Evolutionary conservation across 768 basidiomycete species (phyloP).

Genomic region (Chalciporus pseudorubinellus): DNA sequence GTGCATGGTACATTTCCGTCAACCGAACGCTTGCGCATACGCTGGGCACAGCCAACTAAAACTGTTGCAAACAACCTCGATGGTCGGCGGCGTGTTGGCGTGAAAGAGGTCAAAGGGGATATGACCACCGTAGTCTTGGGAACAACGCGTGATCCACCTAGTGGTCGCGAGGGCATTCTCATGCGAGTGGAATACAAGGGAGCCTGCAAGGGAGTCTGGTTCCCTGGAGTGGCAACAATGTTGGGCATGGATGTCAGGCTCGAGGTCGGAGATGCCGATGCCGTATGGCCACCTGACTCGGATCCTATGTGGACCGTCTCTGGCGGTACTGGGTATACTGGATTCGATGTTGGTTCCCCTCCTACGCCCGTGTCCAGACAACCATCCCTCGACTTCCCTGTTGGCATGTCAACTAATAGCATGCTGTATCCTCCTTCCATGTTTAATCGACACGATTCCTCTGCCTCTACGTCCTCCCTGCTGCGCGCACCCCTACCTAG

Average conservation of each 20-base stretch:
- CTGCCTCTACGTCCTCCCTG: conserved; percentile 57
- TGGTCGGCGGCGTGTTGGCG: conserved; percentile 65
- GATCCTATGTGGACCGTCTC: conserved; percentile 57
- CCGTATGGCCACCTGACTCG: conserved; percentile 58
- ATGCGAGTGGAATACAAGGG: conserved; percentile 71
- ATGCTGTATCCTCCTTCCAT: conserved; percentile 22
- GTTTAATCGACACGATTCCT: conserved; percentile 38
- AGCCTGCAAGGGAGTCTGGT: conserved; percentile 76
- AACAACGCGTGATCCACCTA: conserved; percentile 38
- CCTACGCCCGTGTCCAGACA: conserved; percentile 42
- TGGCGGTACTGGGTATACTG: conserved; percentile 68
- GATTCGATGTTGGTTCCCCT: conserved; percentile 56
- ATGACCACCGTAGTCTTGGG: conserved; percentile 62
- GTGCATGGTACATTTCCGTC: conserved; percentile 80
- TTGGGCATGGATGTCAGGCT: conserved; percentile 75
- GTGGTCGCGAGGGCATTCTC: conserved; percentile 50
- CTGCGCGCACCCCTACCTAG: conserved; percentile 72
- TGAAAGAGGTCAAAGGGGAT: conserved; percentile 64
- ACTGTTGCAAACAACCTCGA: conserved; percentile 42
- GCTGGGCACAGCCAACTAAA: conserved; percentile 71
- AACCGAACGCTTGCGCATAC: conserved; percentile 68
- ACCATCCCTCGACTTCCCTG: conserved; percentile 47
- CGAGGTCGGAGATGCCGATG: conserved; percentile 64
- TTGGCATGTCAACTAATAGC: conserved; percentile 15
- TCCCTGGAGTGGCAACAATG: conserved; percentile 77